Evolutionary conservation across 140 eudicot genomes (phyloP).

Genomic region (Flaveria floridana): DNA sequence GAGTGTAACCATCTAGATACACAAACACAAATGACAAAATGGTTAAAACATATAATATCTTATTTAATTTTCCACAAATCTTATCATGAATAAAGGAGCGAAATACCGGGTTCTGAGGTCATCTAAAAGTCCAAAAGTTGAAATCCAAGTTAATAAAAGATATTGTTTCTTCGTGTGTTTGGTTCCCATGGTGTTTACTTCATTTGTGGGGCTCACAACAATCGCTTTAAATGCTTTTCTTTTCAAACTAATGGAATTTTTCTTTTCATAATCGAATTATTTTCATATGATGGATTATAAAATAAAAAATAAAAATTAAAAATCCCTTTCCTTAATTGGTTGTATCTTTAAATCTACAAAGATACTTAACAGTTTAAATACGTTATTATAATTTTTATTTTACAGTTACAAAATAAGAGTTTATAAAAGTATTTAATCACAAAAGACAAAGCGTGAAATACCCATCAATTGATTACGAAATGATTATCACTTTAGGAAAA

Average conservation of each 20-base stretch:
- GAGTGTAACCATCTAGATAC: neutral
- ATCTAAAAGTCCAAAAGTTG: conserved; percentile 40
- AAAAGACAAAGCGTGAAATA: conserved; percentile 1
- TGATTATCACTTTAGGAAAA: conserved; percentile 40
- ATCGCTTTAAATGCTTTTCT: conserved; percentile 34
- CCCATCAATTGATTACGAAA: conserved; percentile 35
- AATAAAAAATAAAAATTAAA: neutral
- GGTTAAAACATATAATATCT: neutral
- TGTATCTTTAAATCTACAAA: neutral
- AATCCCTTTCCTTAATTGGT: neutral
- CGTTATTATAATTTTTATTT: neutral
- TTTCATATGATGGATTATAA: neutral
- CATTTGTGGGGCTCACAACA: conserved; percentile 37
- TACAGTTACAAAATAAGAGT: too few relatives aligned
- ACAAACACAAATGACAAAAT: neutral
- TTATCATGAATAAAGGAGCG: conserved; percentile 15
- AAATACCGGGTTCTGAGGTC: conserved; percentile 19
- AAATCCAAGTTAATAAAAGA: conserved; percentile 27
- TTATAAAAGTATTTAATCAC: neutral
- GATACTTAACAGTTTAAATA: neutral
- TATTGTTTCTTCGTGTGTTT: conserved; percentile 40
- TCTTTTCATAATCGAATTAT: neutral
- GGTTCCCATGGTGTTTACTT: conserved; percentile 34
- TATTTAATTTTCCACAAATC: conserved; percentile 17
- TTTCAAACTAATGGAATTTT: neutral